Evolutionary conservation across 345 rosid species (phyloP).

Genomic region (Eutrema heterophyllum): DNA sequence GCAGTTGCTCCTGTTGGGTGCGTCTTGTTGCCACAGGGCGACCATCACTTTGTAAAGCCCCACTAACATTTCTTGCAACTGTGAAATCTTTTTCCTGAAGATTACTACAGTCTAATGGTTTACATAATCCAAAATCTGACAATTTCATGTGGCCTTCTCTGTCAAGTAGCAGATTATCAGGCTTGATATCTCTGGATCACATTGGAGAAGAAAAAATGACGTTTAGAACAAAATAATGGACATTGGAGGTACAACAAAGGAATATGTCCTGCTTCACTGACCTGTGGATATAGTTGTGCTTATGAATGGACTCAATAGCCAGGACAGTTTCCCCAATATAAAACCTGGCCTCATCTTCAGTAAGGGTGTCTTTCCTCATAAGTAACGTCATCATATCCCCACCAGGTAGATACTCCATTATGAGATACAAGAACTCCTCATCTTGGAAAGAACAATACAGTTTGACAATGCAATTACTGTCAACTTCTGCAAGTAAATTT

Average conservation of each 20-base stretch:
- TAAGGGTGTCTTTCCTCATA: conserved; percentile 92
- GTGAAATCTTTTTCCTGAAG: conserved; percentile 91
- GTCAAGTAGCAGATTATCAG: conserved; percentile 94
- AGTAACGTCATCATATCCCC: conserved; percentile 99
- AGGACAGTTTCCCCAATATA: conserved; percentile 95
- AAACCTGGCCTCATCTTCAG: conserved; percentile 94
- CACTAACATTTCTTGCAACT: conserved; percentile 55
- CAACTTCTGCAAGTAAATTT: conserved; percentile 97
- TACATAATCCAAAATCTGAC: conserved; percentile 97
- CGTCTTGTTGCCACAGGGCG: conserved; percentile 75
- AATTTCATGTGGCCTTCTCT: conserved; percentile 91
- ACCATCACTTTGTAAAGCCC: conserved; percentile 75
- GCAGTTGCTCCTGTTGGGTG: conserved; percentile 88
- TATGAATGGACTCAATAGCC: conserved; percentile 97
- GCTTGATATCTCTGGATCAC: conserved; percentile 88
- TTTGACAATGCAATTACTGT: conserved; percentile 94
- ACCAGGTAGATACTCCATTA: conserved; percentile 99
- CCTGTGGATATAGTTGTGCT: conserved; percentile 98
- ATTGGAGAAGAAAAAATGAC: not conserved
- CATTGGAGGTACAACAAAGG: not conserved
- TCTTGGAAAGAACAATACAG: conserved; percentile 97
- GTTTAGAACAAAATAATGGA: not conserved
- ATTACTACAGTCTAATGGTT: conserved; percentile 93
- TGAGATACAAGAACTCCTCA: conserved; percentile 84
- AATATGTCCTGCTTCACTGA: conserved; percentile 24